Conservation (phyloP, 2,329 filamentous ascomycete species). For the Hortaea werneckii region DNA sequence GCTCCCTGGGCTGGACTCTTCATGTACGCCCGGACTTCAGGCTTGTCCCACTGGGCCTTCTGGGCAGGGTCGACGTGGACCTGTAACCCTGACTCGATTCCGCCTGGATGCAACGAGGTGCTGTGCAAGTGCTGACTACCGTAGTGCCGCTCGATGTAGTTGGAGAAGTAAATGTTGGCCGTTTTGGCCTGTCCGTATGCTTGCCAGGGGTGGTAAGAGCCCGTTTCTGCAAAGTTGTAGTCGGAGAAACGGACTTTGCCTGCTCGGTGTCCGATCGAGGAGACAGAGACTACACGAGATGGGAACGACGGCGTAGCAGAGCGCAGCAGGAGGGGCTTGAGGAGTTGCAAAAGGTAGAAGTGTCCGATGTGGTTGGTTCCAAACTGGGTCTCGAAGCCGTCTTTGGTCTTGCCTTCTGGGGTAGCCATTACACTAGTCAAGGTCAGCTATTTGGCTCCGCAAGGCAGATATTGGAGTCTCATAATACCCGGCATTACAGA, state of each 20-base stretch:
- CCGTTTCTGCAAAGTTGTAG: conserved; percentile 26
- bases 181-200: conserved; percentile 43
- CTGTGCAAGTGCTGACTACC: conserved; percentile 32
- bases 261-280: conserved; percentile 34
- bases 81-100: conserved; percentile 24
- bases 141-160: conserved; percentile 42
- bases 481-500: conserved; percentile 13
- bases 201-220: conserved; percentile 24
- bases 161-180: conserved; percentile 43
- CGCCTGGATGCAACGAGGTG: conserved; percentile 38
- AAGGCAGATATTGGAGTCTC: too few species aligned
- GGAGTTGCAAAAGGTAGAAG: conserved; percentile 44
- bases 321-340: conserved; percentile 34
- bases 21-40: not conserved
- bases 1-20: conserved; percentile 37
- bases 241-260: conserved; percentile 29
- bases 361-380: conserved; percentile 44
- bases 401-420: conserved; percentile 28
- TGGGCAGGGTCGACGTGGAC: not conserved
- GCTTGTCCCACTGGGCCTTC: conserved; percentile 9
- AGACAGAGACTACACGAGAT: conserved; percentile 39
- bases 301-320: conserved; percentile 30
- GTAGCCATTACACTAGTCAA: conserved; percentile 30
- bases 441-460: not conserved
- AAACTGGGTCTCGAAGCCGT: conserved; percentile 44